These are phyloP conservation scores for Dothistroma pini DNA, from an alignment of 2,329 filamentous ascomycete genomes.

Conservation along the genomic window DNA sequence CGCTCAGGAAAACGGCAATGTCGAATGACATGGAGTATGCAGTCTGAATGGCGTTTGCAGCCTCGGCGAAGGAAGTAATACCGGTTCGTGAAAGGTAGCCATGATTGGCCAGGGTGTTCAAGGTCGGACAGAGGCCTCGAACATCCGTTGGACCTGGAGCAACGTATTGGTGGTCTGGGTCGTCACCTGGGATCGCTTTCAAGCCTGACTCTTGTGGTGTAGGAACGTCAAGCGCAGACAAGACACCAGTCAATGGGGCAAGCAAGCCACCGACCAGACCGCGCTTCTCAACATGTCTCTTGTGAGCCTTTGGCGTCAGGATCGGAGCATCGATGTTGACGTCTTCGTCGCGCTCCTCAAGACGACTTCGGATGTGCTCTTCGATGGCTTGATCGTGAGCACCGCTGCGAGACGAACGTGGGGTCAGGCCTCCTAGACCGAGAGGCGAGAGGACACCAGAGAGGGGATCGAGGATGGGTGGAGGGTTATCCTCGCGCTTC, in stretches of 20 bases:
- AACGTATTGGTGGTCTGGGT: constrained; percentile 25
- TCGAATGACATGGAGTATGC: constrained; percentile 25
- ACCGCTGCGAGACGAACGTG: constrained; percentile 15
- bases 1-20: constrained; percentile 25
- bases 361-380: constrained; percentile 16
- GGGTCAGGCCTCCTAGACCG: constrained; percentile 15
- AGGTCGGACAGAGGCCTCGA: constrained; percentile 25
- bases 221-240: constrained; percentile 24
- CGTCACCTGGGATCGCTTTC: constrained; percentile 24
- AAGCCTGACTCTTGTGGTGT: constrained; percentile 22
- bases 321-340: constrained; percentile 19
- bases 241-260: constrained; percentile 24
- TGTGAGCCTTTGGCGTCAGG: constrained; percentile 21
- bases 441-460: constrained; percentile 17
- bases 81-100: constrained; percentile 27
- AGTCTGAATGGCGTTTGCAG: constrained; percentile 27
- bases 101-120: constrained; percentile 30
- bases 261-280: constrained; percentile 19
- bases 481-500: constrained; percentile 16
- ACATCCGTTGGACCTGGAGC: constrained; percentile 25
- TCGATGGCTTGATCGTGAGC: constrained; percentile 12
- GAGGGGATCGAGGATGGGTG: constrained; percentile 15
- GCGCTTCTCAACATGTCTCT: constrained; percentile 17
- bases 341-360: constrained; percentile 20
- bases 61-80: constrained; percentile 25